Evolutionary conservation across 345 rosid genomes (phyloP).

Genomic region (Salix arbutifolia): DNA sequence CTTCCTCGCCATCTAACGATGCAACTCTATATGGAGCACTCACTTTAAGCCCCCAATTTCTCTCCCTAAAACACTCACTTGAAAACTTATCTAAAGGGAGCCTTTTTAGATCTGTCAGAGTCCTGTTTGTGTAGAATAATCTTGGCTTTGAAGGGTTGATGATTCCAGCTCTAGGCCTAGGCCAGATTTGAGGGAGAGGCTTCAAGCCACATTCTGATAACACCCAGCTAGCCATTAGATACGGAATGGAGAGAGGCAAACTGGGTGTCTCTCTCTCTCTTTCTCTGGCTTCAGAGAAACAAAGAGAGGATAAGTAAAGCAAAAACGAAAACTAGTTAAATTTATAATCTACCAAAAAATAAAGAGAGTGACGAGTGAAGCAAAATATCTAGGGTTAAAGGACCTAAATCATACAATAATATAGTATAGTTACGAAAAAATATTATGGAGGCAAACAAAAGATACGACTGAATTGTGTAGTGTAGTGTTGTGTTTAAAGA

Average conservation of each 20-base stretch:
- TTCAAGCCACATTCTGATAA: constrained; percentile 67
- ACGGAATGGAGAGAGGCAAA: constrained; percentile 13
- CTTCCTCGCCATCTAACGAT: constrained; percentile 9
- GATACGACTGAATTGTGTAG: neutral
- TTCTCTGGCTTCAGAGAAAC: neutral
- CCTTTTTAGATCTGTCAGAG: neutral
- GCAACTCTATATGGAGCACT: constrained; percentile 14
- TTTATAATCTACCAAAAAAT: neutral
- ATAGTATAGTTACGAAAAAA: neutral
- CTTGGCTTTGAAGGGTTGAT: constrained; percentile 18
- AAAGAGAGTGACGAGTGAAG: neutral
- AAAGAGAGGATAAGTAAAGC: neutral
- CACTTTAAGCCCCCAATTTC: constrained; percentile 14
- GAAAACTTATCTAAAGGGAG: neutral
- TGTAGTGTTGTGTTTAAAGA: neutral
- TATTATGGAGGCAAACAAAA: neutral
- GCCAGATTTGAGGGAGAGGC: constrained; percentile 50
- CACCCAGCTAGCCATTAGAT: constrained; percentile 66
- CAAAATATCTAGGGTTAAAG: neutral
- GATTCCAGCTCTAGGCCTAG: constrained; percentile 38
- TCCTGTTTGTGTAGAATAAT: constrained; percentile 13
- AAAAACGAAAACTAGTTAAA: neutral
- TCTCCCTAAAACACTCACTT: constrained; percentile 3
- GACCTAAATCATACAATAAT: neutral
- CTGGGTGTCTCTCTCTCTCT: neutral